Evolutionary conservation across 1,284 basidiomycete genomes (phyloP), one percentile per base, ranked within the genome.

Genomic region (Boletus smithii): DNA sequence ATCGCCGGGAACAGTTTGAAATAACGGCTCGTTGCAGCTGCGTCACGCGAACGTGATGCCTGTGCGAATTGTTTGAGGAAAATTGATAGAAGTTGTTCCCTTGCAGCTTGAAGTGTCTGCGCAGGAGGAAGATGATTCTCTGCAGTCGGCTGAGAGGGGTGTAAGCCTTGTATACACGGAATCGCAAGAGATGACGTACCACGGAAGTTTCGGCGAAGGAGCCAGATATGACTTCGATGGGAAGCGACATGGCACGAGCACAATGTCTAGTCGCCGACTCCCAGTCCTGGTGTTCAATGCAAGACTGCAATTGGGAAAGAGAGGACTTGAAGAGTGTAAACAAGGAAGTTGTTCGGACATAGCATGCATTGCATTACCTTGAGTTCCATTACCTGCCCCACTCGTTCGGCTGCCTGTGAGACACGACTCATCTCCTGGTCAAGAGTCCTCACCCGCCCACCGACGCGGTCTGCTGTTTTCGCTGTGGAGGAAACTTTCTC

Each of bases 1-100:
- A 99, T 91, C 1, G 85, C 85, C 2, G 97, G 95, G 69, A 99
- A 98, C 2, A 99, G 76, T 63, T 97, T 94, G 77, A 99, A 98
- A 71, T 92, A 99, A 6, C 95, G 82, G 55, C 86, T 95, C 2
- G 93, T 97, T 13, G 88, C 85, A 18, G 85, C 85, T 40, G 92
- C 88, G 69, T 95, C 92, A 36, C 87, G 79, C 6, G 80, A 78
- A 8, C 76, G 77, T 2, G 91, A 90, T 4, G 91, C 90, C 51
- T 84, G 77, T 42, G 81, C 76, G 61, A 99, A 99, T 43, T 88
- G 81, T 9, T 72, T 73, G 16, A 79, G 77, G 68, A 98, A 98
- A 30, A 88, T 83, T 6, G 76, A 69, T 11, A 99, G 76, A 5
- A 99, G 79, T 22, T 80, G 73, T 48, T 85, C 79, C 45, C 93